A percentile compares a stretch with the other conserved stretches of the same genome.
phyloP scores from a whole-genome alignment of 2,329 filamentous ascomycete genomes.

The Botrytis pseudocinerea region DNA sequence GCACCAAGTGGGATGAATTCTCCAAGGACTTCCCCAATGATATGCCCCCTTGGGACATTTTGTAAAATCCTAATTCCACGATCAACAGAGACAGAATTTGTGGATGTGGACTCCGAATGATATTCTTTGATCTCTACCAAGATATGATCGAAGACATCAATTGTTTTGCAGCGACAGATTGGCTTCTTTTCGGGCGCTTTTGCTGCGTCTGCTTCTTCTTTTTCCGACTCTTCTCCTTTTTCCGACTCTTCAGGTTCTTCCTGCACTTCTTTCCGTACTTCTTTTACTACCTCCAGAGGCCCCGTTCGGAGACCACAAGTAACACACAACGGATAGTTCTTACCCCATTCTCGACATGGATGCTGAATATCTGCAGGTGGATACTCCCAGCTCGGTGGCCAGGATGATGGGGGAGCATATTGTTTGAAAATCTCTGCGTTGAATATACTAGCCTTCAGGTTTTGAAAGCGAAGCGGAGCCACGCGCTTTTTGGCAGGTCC shows the following conservation, averaged over 20 bases:
- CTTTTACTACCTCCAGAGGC: neutral
- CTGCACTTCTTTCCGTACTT: neutral
- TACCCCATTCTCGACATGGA: slow-evolving; percentile 16
- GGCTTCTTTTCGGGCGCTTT: neutral
- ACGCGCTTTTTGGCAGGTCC: neutral
- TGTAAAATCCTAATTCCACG: slow-evolving; percentile 17
- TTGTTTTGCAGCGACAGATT: slow-evolving; percentile 1
- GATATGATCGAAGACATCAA: neutral
- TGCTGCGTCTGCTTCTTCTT: neutral
- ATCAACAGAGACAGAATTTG: neutral
- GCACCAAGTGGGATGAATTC: slow-evolving; percentile 20
- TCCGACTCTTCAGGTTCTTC: neutral
- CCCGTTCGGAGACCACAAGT: slow-evolving; percentile 13
- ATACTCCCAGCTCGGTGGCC: slow-evolving; percentile 17
- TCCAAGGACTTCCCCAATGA: slow-evolving; percentile 18
- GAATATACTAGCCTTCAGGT: slow-evolving; percentile 7
- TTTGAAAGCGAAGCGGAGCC: neutral
- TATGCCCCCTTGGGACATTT: neutral
- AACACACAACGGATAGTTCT: slow-evolving; percentile 15
- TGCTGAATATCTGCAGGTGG: slow-evolving; percentile 20
- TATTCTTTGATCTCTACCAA: slow-evolving; percentile 13
- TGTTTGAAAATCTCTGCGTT: neutral
- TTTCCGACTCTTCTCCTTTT: neutral
- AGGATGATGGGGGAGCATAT: neutral
- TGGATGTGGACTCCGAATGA: neutral